Percentiles rank a stretch among this genome's conserved stretches.
These are phyloP conservation scores for Endocladia muricata DNA, from an alignment of 31 red algal species.

Conservation along the genomic window DNA sequence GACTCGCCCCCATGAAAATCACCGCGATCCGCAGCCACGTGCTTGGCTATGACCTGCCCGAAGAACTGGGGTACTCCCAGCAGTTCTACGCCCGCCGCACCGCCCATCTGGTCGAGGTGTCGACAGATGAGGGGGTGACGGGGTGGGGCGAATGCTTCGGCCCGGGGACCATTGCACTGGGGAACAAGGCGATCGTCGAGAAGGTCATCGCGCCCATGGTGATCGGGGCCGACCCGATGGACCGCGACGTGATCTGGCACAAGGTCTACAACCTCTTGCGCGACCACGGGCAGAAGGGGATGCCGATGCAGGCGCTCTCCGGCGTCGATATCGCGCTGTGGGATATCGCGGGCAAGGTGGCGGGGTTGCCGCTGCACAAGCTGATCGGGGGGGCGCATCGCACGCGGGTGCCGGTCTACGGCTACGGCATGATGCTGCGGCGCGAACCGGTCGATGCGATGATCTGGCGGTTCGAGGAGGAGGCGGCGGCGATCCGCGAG, in stretches of 20 bases:
- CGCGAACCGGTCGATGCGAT: background rate
- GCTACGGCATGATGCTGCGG: background rate
- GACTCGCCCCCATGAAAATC: too few species aligned
- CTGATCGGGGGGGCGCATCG: background rate
- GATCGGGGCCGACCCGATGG: background rate
- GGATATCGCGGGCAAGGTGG: slow-evolving; percentile 2
- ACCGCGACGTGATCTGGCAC: slow-evolving; percentile 3
- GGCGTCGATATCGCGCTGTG: slow-evolving; percentile 1
- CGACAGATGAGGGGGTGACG: background rate
- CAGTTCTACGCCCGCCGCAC: too few species aligned
- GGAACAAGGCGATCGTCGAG: background rate
- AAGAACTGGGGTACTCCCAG: too few species aligned
- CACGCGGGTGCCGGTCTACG: background rate
- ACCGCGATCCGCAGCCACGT: too few species aligned
- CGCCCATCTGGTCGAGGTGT: background rate
- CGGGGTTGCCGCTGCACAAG: background rate
- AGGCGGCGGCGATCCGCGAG: background rate
- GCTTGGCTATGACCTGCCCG: too few species aligned
- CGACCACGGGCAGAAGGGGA: background rate
- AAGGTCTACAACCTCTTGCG: slow-evolving; percentile 1
- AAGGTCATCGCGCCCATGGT: background rate
- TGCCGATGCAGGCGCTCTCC: background rate
- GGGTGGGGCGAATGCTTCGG: background rate
- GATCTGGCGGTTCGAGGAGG: background rate
- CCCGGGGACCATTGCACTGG: background rate